Evolutionary conservation across 2,329 filamentous ascomycete species (phyloP).

Genomic region (Cryoendolithus antarcticus): DNA sequence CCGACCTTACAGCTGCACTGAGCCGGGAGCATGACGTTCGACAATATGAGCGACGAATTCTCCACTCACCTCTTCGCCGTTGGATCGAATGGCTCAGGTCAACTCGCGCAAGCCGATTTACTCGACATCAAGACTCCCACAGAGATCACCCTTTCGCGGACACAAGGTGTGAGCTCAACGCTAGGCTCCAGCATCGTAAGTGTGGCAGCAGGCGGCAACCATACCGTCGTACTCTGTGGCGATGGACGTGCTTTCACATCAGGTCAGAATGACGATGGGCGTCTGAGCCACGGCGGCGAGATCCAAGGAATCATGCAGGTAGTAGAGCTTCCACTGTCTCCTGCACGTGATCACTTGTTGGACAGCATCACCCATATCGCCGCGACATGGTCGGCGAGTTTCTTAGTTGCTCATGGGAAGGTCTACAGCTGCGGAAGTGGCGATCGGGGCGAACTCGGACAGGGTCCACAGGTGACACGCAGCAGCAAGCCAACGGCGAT

Average conservation of each 20-base stretch:
- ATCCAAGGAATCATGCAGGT: not conserved
- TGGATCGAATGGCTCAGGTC: slow-evolving; percentile 41
- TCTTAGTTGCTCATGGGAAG: slow-evolving; percentile 35
- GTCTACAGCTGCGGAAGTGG: slow-evolving; percentile 57
- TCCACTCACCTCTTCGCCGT: slow-evolving; percentile 18
- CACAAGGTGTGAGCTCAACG: too few species aligned
- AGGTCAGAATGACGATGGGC: slow-evolving; percentile 45
- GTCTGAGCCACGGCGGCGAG: slow-evolving; percentile 24
- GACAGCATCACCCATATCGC: slow-evolving; percentile 25
- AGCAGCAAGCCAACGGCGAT: slow-evolving; percentile 35
- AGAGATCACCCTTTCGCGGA: too few species aligned
- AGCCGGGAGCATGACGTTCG: too few species aligned
- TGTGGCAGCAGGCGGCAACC: slow-evolving; percentile 65
- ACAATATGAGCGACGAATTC: too few species aligned
- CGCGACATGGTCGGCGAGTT: slow-evolving; percentile 69
- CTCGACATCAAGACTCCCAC: too few species aligned
- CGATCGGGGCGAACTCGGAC: slow-evolving; percentile 59
- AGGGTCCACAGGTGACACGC: slow-evolving; percentile 31
- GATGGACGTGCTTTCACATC: slow-evolving; percentile 50
- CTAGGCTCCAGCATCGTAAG: slow-evolving; percentile 6
- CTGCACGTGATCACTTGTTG: not conserved
- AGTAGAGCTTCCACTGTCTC: not conserved
- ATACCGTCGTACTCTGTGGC: slow-evolving; percentile 61
- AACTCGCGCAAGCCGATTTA: slow-evolving; percentile 28
- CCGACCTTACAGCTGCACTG: too few species aligned